Conservation (phyloP, 2,329 filamentous ascomycete genomes). For the Hypoxylon sp. region DNA sequence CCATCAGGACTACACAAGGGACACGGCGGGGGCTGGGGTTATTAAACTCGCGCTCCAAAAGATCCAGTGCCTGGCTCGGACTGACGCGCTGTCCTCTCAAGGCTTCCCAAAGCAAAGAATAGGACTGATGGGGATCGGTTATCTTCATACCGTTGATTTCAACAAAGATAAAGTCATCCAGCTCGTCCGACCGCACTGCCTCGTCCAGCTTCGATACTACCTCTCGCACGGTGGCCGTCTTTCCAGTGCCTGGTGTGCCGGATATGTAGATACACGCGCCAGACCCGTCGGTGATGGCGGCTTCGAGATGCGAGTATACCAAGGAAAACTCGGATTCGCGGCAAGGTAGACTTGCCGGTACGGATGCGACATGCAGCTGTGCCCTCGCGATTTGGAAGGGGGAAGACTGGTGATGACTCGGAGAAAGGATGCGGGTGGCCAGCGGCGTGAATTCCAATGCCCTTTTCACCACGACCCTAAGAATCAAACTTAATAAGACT, state of each 20-base stretch:
- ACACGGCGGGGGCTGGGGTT: conserved; percentile 90
- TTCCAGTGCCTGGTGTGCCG: conserved; percentile 96
- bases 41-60: conserved; percentile 92
- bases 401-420: conserved; percentile 78
- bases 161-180: conserved; percentile 98
- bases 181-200: conserved; percentile 87
- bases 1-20: conserved; percentile 97
- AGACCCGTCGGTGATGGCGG: conserved; percentile 91
- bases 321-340: conserved; percentile 91
- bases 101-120: conserved; percentile 94
- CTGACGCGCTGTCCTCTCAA: conserved; percentile 93
- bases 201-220: conserved; percentile 90
- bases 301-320: conserved; percentile 93
- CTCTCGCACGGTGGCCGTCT: conserved; percentile 96
- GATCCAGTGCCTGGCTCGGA: conserved; percentile 88
- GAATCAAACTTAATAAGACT: conserved; percentile 5
- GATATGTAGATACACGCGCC: conserved; percentile 99
- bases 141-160: conserved; percentile 99
- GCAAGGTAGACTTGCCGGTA: conserved; percentile 89
- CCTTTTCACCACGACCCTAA: conserved; percentile 79
- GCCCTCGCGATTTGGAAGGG: conserved; percentile 93
- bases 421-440: conserved; percentile 86
- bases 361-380: conserved; percentile 91
- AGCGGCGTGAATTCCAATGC: conserved; percentile 94
- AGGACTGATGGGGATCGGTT: conserved; percentile 96